phyloP scores from a whole-genome alignment of 1,284 basidiomycete genomes.

The Megacollybia platyphylla region DNA sequence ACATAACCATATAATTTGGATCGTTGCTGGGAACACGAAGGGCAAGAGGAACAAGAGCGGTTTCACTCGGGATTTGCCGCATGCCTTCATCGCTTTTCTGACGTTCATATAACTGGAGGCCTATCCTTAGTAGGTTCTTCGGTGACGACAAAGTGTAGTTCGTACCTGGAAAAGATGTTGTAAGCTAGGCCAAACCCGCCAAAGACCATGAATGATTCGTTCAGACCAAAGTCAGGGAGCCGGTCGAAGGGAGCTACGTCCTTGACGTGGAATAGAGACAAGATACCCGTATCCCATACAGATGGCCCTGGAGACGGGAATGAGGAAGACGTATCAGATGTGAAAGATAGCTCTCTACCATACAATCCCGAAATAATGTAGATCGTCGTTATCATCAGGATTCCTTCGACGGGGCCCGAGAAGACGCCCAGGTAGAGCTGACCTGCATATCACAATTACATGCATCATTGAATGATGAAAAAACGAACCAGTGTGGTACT shows the following conservation, averaged over 20 bases:
- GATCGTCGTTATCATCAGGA: constrained; percentile 74
- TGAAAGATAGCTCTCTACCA: constrained; percentile 29
- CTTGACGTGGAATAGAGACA: constrained; percentile 49
- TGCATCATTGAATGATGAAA: constrained; percentile 1
- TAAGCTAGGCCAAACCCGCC: constrained; percentile 62
- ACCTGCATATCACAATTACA: constrained; percentile 24
- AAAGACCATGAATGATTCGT: constrained; percentile 83
- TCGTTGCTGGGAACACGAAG: constrained; percentile 55
- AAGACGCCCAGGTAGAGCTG: constrained; percentile 86
- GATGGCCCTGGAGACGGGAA: constrained; percentile 38
- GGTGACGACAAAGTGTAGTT: background rate
- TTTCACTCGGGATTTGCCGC: constrained; percentile 24
- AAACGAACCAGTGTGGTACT: constrained; percentile 76
- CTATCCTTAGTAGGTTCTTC: constrained; percentile 2
- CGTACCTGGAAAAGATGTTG: constrained; percentile 70
- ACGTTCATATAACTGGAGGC: constrained; percentile 64
- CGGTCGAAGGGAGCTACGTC: constrained; percentile 32
- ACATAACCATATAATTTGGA: constrained; percentile 76
- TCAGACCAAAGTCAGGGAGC: constrained; percentile 64
- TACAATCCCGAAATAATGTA: constrained; percentile 70
- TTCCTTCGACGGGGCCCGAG: constrained; percentile 94
- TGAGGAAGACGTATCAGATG: background rate
- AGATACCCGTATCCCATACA: constrained; percentile 76
- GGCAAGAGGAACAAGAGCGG: constrained; percentile 75
- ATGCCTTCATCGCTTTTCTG: constrained; percentile 29